These are phyloP conservation scores for Boletus sp. DNA, from an alignment of 768 basidiomycete species.

Conservation along the genomic window DNA sequence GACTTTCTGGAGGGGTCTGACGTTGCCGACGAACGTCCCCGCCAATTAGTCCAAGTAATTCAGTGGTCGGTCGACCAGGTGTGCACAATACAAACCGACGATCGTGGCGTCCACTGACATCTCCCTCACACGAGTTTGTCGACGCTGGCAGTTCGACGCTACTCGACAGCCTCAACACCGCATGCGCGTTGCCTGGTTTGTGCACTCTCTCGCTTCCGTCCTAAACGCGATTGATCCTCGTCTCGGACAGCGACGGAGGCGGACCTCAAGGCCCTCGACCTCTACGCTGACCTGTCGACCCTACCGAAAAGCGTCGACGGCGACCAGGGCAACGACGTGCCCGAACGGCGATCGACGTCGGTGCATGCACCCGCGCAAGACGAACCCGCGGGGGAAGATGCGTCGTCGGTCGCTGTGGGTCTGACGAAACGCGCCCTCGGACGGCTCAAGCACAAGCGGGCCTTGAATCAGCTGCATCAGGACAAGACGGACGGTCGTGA, in stretches of 20 bases:
- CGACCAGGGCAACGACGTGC: slow-evolving; percentile 42
- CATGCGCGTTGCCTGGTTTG: slow-evolving; percentile 46
- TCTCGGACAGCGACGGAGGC: slow-evolving; percentile 42
- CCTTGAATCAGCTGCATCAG: slow-evolving; percentile 33
- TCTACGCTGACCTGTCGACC: slow-evolving; percentile 55
- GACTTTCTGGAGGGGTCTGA: slow-evolving; percentile 32
- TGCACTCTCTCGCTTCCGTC: slow-evolving; percentile 3
- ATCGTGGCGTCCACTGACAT: not conserved
- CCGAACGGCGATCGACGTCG: slow-evolving; percentile 21
- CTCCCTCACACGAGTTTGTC: slow-evolving; percentile 17
- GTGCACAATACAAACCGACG: not conserved
- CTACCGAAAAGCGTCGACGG: slow-evolving; percentile 59
- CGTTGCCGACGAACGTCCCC: slow-evolving; percentile 11
- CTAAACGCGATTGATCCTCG: not conserved
- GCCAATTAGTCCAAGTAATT: slow-evolving; percentile 31
- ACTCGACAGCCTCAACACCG: slow-evolving; percentile 45
- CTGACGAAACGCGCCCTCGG: slow-evolving; percentile 48
- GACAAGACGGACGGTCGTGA: slow-evolving; percentile 4
- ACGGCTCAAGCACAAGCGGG: slow-evolving; percentile 51
- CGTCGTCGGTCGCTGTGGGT: slow-evolving; percentile 10
- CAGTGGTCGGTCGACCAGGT: slow-evolving; percentile 43
- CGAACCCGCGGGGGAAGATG: slow-evolving; percentile 5
- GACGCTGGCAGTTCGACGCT: slow-evolving; percentile 30
- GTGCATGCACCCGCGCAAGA: slow-evolving; percentile 9
- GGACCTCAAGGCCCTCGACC: slow-evolving; percentile 53